These are phyloP conservation scores for Poa pratensis DNA, from an alignment of 176 grass and related monocot genomes.

Conservation along the genomic window DNA sequence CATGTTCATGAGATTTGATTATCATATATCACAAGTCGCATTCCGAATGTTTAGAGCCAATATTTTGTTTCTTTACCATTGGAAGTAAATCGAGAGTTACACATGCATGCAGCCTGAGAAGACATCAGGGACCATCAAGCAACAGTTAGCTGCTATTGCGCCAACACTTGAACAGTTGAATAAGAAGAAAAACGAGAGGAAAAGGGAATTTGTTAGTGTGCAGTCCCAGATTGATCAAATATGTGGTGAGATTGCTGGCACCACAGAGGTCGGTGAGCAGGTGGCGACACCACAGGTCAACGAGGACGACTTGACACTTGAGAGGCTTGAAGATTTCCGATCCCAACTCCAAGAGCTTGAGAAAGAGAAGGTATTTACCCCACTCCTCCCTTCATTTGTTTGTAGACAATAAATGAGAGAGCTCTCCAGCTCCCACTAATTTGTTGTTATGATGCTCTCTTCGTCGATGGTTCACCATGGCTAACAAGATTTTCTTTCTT, in stretches of 20 bases:
- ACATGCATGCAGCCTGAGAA: conserved; percentile 76
- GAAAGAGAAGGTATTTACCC: conserved; percentile 86
- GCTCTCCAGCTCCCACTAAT: background rate
- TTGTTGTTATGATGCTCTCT: too few relatives aligned
- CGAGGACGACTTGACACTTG: conserved; percentile 84
- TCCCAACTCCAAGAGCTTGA: conserved; percentile 91
- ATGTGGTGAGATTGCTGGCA: conserved; percentile 90
- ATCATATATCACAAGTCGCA: conserved; percentile 3
- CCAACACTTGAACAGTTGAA: conserved; percentile 83
- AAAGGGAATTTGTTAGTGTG: conserved; percentile 74
- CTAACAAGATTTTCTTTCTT: background rate
- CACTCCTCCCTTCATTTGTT: background rate
- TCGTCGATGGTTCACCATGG: background rate
- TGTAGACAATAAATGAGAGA: background rate
- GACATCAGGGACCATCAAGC: conserved; percentile 91
- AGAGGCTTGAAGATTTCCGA: conserved; percentile 84
- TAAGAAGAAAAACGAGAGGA: conserved; percentile 85
- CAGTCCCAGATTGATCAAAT: conserved; percentile 93
- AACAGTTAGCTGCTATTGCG: conserved; percentile 86
- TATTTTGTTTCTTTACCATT: conserved; percentile 5
- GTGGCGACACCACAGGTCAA: conserved; percentile 72
- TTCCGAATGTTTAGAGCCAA: background rate
- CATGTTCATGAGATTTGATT: conserved; percentile 22
- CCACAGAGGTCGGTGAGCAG: conserved; percentile 67
- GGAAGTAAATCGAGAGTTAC: conserved; percentile 24